Evolutionary conservation across 2,329 filamentous ascomycete species (phyloP).

Genomic region (Emmonsia crescens): DNA sequence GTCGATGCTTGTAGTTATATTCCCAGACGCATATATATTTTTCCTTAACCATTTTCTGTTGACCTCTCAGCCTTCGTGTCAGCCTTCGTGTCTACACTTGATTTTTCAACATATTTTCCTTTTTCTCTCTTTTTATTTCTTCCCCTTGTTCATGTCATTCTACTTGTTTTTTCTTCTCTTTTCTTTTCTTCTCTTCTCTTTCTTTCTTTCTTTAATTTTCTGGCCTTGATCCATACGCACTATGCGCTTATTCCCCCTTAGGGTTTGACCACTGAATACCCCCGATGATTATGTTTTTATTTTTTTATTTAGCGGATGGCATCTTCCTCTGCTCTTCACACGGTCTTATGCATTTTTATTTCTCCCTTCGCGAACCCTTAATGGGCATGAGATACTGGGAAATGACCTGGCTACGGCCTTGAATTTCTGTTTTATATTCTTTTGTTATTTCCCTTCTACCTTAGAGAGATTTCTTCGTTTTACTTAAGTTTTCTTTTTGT

Average conservation of each 20-base stretch:
- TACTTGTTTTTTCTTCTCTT: background rate
- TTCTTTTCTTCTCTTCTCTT: background rate
- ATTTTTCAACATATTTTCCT: background rate
- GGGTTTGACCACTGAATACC: background rate
- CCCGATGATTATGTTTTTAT: background rate
- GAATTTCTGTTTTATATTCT: background rate
- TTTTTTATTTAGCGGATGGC: background rate
- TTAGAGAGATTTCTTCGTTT: slow-evolving; percentile 2
- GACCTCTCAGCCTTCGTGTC: background rate
- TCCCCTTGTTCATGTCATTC: background rate
- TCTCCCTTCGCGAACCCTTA: background rate
- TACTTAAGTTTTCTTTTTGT: background rate
- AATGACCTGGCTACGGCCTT: slow-evolving; percentile 2
- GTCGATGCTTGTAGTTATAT: background rate
- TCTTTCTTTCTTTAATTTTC: background rate
- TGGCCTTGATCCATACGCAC: background rate
- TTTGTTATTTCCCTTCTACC: slow-evolving; percentile 2
- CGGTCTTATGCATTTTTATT: background rate
- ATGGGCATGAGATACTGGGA: slow-evolving; percentile 3
- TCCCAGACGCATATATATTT: background rate
- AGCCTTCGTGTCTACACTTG: slow-evolving; percentile 3
- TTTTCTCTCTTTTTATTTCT: background rate
- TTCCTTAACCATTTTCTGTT: background rate
- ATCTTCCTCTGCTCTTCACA: background rate
- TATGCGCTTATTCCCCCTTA: background rate